A percentile compares a stretch with the other conserved stretches of the same genome.
These are phyloP conservation scores for Termitomyces sp. DNA, from an alignment of 768 basidiomycete genomes.

Conservation along the genomic window DNA sequence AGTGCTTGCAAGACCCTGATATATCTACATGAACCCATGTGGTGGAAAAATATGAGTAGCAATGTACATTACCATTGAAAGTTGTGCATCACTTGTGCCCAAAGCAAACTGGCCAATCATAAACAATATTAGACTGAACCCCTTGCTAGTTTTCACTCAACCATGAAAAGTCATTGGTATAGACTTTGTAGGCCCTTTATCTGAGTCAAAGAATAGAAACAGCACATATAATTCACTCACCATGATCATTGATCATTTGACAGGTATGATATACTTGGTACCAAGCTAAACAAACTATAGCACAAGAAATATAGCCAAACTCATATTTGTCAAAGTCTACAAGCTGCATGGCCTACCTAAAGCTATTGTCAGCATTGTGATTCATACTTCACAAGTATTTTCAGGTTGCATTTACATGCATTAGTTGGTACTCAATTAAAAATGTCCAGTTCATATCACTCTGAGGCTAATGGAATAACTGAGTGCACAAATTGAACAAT, in stretches of 20 bases:
- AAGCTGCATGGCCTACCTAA: too few relatives aligned
- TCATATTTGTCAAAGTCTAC: too few relatives aligned
- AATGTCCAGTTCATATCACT: not conserved
- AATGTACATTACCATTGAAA: not conserved
- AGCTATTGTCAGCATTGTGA: too few relatives aligned
- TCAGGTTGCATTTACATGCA: too few relatives aligned
- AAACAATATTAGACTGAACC: not conserved
- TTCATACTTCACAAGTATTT: too few relatives aligned
- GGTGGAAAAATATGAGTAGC: not conserved
- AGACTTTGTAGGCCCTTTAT: not conserved
- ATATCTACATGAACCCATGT: not conserved
- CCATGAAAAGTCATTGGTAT: not conserved
- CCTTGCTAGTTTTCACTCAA: not conserved
- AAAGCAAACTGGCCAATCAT: not conserved
- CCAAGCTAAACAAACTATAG: not conserved
- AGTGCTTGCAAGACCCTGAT: not conserved
- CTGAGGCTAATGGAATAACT: not conserved
- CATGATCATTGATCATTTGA: not conserved
- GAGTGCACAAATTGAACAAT: not conserved
- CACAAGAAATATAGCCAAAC: not conserved
- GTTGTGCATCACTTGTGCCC: not conserved
- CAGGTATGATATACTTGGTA: not conserved
- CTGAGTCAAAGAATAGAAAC: not conserved
- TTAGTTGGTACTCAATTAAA: too few relatives aligned
- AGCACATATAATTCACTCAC: not conserved